A percentile compares a stretch with the other conserved stretches of the same genome.
Evolutionary conservation across 1,284 basidiomycete species (phyloP).

Genomic region (Neolentinus lepideus): DNA sequence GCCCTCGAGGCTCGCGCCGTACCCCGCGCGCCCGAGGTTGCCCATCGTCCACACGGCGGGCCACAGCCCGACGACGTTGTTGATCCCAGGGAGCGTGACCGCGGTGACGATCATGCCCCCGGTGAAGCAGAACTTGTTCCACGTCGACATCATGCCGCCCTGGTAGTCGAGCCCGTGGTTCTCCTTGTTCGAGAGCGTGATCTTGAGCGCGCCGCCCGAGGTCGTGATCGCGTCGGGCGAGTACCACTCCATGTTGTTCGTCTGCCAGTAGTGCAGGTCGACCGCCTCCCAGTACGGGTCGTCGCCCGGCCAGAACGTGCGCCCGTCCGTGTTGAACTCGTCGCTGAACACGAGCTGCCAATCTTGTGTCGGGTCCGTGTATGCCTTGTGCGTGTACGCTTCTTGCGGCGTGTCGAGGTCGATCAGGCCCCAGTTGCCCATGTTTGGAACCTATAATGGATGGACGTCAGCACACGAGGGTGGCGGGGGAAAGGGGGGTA

Average conservation of each 20-base stretch:
- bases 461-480: too few species aligned
- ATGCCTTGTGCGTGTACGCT: constrained; percentile 33
- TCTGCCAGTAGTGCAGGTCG: constrained; percentile 54
- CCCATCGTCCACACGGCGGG: constrained; percentile 52
- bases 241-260: constrained; percentile 46
- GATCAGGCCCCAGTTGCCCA: constrained; percentile 50
- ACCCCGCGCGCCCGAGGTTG: constrained; percentile 51
- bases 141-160: constrained; percentile 24
- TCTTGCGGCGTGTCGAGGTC: constrained; percentile 56
- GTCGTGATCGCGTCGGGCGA: constrained; percentile 53
- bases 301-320: constrained; percentile 42
- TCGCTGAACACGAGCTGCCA: constrained; percentile 42
- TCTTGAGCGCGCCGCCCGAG: constrained; percentile 40
- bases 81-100: constrained; percentile 52
- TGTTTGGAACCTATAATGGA: constrained; percentile 11
- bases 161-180: constrained; percentile 47
- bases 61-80: constrained; percentile 46
- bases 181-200: constrained; percentile 39
- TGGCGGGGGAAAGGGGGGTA: background rate
- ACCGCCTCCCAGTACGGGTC: constrained; percentile 44
- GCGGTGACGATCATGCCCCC: constrained; percentile 63
- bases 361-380: constrained; percentile 15
- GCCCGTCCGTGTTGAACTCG: constrained; percentile 45
- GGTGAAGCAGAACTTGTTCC: constrained; percentile 80
- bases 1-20: constrained; percentile 54